A percentile compares a stretch with the other conserved stretches of the same genome.
Conservation (phyloP, 306 rosid genomes). For the Cucumis melo region DNA sequence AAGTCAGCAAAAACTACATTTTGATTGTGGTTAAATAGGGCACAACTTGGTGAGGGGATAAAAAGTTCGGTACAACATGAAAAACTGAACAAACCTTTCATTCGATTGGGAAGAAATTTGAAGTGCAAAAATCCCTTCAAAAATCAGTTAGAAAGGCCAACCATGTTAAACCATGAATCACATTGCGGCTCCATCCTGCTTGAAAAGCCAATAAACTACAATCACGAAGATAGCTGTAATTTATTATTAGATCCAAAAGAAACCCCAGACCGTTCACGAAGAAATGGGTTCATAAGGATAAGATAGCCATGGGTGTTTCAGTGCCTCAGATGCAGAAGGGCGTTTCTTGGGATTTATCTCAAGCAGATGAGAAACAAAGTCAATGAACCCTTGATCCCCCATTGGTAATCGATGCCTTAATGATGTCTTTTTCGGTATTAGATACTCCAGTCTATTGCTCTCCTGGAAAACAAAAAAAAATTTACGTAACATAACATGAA, state of each 20-base stretch:
- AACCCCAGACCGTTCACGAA: constrained; percentile 35
- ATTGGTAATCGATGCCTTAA: constrained; percentile 91
- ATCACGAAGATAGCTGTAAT: constrained; percentile 4
- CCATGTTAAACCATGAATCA: constrained; percentile 17
- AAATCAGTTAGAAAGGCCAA: constrained; percentile 27
- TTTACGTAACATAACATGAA: constrained; percentile 1
- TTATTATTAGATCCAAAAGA: constrained; percentile 5
- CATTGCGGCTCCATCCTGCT: constrained; percentile 21
- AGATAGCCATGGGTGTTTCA: constrained; percentile 96
- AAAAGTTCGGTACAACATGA: constrained; percentile 26
- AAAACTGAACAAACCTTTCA: constrained; percentile 38
- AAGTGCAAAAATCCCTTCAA: constrained; percentile 32
- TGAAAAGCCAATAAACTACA: constrained; percentile 12
- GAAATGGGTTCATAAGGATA: constrained; percentile 96
- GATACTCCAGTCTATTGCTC: constrained; percentile 73
- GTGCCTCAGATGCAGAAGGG: constrained; percentile 87
- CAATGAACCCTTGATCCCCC: constrained; percentile 98
- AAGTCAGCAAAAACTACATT: constrained; percentile 41
- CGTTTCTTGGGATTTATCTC: constrained; percentile 90
- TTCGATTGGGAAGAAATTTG: constrained; percentile 26
- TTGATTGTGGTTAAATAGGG: constrained; percentile 33
- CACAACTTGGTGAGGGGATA: constrained; percentile 30
- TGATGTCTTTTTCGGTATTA: constrained; percentile 93
- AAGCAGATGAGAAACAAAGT: constrained; percentile 74
- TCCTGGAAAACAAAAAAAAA: constrained; percentile 39